A percentile compares a stretch with the other conserved stretches of the same genome.
phyloP scores from a whole-genome alignment of 2,329 filamentous ascomycete genomes.

The Dryadomyces sulphureus region DNA sequence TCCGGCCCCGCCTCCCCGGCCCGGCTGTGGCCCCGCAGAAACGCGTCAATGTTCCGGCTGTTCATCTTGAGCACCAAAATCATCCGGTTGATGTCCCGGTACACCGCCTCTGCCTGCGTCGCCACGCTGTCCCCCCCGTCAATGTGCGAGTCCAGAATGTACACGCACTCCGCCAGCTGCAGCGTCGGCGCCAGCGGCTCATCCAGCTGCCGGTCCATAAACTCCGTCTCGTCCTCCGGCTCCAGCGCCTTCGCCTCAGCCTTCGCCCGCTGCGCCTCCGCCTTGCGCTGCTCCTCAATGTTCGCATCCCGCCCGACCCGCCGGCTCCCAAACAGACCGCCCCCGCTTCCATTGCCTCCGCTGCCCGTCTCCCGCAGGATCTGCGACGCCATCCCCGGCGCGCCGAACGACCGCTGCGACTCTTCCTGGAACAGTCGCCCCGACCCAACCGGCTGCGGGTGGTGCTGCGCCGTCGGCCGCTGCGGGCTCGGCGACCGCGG shows the following conservation, averaged over 20 bases:
- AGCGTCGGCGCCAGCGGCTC: constrained; percentile 47
- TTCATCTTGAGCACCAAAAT: constrained; percentile 86
- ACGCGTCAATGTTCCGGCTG: constrained; percentile 47
- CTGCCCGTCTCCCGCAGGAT: constrained; percentile 22
- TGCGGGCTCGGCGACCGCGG: constrained; percentile 62
- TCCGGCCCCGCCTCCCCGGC: constrained; percentile 34
- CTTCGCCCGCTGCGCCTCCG: constrained; percentile 38
- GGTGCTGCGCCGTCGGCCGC: constrained; percentile 14
- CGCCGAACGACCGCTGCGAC: constrained; percentile 42
- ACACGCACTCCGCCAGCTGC: constrained; percentile 51
- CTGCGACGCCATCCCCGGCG: constrained; percentile 43
- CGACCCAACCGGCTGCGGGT: neutral
- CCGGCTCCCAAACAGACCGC: constrained; percentile 15
- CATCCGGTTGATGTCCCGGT: constrained; percentile 83
- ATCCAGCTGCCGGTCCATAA: constrained; percentile 43
- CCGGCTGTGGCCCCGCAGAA: constrained; percentile 52
- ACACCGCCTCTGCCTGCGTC: constrained; percentile 51
- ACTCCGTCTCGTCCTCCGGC: constrained; percentile 55
- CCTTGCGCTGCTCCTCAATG: constrained; percentile 33
- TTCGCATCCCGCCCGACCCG: constrained; percentile 31
- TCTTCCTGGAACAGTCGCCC: constrained; percentile 35
- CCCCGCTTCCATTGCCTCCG: neutral
- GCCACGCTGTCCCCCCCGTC: constrained; percentile 42
- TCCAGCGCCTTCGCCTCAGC: constrained; percentile 42
- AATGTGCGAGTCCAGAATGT: constrained; percentile 28